A percentile compares a stretch with the other conserved stretches of the same genome.
phyloP scores from a whole-genome alignment of 2,329 filamentous ascomycete species.

The Xylariaceae sp. region DNA sequence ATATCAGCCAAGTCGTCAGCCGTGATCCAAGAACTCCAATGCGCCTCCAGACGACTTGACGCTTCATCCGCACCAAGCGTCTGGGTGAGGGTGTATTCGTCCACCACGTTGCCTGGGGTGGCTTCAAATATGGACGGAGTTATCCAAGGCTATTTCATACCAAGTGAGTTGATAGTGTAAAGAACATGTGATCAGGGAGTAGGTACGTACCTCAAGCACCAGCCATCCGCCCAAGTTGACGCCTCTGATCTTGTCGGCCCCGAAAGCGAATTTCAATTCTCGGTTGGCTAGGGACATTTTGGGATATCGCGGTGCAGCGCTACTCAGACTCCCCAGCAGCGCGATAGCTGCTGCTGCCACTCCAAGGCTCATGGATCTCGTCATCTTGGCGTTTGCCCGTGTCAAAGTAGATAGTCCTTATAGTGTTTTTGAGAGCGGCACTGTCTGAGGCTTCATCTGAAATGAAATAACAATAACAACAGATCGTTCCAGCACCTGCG shows the following conservation, averaged over 20 bases:
- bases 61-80: conserved; percentile 39
- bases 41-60: conserved; percentile 39
- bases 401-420: too few species aligned
- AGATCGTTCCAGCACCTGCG: too few species aligned
- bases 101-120: conserved; percentile 36
- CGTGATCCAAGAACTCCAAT: conserved; percentile 47
- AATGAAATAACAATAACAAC: too few species aligned
- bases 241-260: conserved; percentile 12
- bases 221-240: conserved; percentile 21
- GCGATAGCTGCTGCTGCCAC: not conserved
- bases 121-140: conserved; percentile 64
- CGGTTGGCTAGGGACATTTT: conserved; percentile 4
- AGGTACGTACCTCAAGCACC: conserved; percentile 10
- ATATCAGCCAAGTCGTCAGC: conserved; percentile 53
- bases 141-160: conserved; percentile 65
- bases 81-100: conserved; percentile 48
- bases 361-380: too few species aligned
- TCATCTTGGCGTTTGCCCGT: too few species aligned
- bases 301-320: conserved; percentile 3
- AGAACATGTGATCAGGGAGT: too few species aligned
- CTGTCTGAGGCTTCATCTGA: too few species aligned
- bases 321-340: not conserved
- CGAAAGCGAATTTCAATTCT: conserved; percentile 8
- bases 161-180: not conserved
- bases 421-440: too few species aligned